Conservation (phyloP, 169 alveolate species). For the Plasmodium knowlesi region DNA sequence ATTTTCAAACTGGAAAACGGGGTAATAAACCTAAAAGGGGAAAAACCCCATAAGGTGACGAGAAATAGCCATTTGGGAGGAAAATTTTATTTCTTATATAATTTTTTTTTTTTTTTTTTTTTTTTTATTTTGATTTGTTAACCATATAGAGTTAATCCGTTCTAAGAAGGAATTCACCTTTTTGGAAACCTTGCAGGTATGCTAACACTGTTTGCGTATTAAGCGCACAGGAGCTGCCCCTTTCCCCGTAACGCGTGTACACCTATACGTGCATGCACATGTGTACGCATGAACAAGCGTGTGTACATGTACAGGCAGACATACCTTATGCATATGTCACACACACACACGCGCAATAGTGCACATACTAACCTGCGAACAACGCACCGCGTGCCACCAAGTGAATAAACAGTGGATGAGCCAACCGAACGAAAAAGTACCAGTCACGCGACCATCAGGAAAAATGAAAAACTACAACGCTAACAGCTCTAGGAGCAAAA, state of each 20-base stretch:
- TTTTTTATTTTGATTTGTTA: background rate
- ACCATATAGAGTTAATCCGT: background rate
- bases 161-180: background rate
- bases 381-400: background rate
- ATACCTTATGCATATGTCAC: background rate
- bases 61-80: background rate
- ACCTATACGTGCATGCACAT: background rate
- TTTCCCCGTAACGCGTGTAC: background rate
- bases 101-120: no score
- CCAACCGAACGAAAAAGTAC: conserved; percentile 6
- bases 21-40: background rate
- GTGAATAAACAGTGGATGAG: background rate
- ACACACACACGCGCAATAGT: background rate
- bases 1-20: background rate
- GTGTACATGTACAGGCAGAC: background rate
- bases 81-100: no score
- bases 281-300: background rate
- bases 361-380: background rate
- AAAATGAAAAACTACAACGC: conserved; percentile 69
- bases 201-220: background rate
- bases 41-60: background rate
- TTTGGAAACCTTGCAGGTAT: background rate
- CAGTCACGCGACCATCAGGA: background rate
- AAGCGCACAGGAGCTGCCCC: background rate
- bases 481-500: conserved; percentile 28